Evolutionary conservation across 441 rosid genomes (phyloP).

Genomic region (Biscutella laevigata): DNA sequence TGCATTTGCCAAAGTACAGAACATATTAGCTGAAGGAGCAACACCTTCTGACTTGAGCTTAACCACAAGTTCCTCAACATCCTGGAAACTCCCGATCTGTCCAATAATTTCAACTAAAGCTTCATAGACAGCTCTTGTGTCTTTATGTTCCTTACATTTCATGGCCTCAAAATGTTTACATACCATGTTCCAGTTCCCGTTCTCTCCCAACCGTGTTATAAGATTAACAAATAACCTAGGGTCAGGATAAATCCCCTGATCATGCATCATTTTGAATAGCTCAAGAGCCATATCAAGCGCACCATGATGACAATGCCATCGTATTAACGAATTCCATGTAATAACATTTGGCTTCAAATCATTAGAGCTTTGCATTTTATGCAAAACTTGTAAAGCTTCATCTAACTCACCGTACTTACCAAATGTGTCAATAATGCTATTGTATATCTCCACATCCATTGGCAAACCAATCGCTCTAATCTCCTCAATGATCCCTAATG

Average conservation of each 20-base stretch:
- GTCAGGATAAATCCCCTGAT: constrained; percentile 53
- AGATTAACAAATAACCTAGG: constrained; percentile 45
- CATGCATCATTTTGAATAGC: constrained; percentile 48
- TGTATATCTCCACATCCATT: constrained; percentile 45
- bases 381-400: constrained; percentile 43
- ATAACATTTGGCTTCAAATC: constrained; percentile 42
- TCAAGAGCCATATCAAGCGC: constrained; percentile 35
- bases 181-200: constrained; percentile 49
- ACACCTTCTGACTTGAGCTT: constrained; percentile 48
- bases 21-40: constrained; percentile 38
- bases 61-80: constrained; percentile 45
- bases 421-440: constrained; percentile 50
- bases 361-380: constrained; percentile 34
- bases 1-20: constrained; percentile 58
- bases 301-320: constrained; percentile 60
- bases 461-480: constrained; percentile 38
- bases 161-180: constrained; percentile 34
- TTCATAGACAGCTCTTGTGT: constrained; percentile 39
- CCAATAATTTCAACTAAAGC: constrained; percentile 55
- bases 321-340: constrained; percentile 57
- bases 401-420: constrained; percentile 51
- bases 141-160: constrained; percentile 33
- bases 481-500: constrained; percentile 48
- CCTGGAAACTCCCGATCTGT: constrained; percentile 47
- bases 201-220: constrained; percentile 48